These are phyloP conservation scores for Monosporascus cannonballus DNA, from an alignment of 2,329 filamentous ascomycete genomes.

Conservation along the genomic window DNA sequence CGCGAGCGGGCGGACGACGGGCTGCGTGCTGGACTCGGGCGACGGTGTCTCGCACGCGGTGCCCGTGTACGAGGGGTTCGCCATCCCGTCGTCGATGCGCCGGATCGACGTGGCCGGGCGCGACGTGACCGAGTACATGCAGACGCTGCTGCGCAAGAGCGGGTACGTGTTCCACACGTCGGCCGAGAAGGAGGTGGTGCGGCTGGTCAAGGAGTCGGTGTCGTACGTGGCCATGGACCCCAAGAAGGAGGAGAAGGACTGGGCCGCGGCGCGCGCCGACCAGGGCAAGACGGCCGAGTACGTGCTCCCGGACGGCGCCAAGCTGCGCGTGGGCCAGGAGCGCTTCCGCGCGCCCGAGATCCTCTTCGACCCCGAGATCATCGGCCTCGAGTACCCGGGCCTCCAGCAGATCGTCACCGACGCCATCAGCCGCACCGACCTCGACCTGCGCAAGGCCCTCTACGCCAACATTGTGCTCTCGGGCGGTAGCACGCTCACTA, in stretches of 20 bases:
- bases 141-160: slow-evolving; percentile 82
- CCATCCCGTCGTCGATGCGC: slow-evolving; percentile 90
- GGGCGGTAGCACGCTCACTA: slow-evolving; percentile 91
- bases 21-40: slow-evolving; percentile 89
- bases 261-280: slow-evolving; percentile 73
- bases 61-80: slow-evolving; percentile 95
- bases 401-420: slow-evolving; percentile 98
- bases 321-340: slow-evolving; percentile 85
- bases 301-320: slow-evolving; percentile 84
- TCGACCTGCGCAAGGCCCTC: slow-evolving; percentile 88
- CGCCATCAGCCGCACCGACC: slow-evolving; percentile 87
- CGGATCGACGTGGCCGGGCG: slow-evolving; percentile 93
- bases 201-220: slow-evolving; percentile 91
- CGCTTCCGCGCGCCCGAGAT: slow-evolving; percentile 96
- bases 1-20: slow-evolving; percentile 90
- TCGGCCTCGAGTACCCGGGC: slow-evolving; percentile 92
- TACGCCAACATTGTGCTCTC: slow-evolving; percentile 97
- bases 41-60: slow-evolving; percentile 97
- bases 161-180: slow-evolving; percentile 96
- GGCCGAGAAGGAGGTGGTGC: slow-evolving; percentile 98
- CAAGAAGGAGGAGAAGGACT: slow-evolving; percentile 93
- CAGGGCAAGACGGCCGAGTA: slow-evolving; percentile 80
- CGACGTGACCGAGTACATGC: slow-evolving; percentile 93
- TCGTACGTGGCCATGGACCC: slow-evolving; percentile 89
- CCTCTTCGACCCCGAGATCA: slow-evolving; percentile 94